A percentile compares a stretch with the other conserved stretches of the same genome.
Evolutionary conservation across 441 rosid genomes (phyloP).

Genomic region (Geranium incanum): DNA sequence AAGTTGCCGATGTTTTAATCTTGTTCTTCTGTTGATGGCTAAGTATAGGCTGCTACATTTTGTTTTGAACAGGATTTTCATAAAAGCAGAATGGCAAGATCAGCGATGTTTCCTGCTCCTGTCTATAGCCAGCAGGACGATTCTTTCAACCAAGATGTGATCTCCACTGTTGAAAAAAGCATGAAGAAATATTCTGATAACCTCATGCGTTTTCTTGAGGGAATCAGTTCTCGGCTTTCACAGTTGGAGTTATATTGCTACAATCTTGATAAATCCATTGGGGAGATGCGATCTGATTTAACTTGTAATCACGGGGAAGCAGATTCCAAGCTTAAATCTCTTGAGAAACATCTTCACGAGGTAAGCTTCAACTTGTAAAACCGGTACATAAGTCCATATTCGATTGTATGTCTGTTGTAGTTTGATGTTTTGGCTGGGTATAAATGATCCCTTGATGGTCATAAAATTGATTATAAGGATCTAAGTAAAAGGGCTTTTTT

Average conservation of each 20-base stretch:
- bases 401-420: neutral
- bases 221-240: neutral
- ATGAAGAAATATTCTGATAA: neutral
- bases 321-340: neutral
- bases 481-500: too few relatives aligned
- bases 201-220: slow-evolving; percentile 2
- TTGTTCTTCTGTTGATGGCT: neutral
- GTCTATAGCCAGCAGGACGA: neutral
- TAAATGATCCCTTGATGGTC: too few relatives aligned
- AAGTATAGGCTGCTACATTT: neutral
- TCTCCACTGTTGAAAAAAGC: neutral
- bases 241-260: neutral
- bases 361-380: neutral
- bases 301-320: neutral
- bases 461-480: too few relatives aligned
- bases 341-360: neutral
- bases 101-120: neutral
- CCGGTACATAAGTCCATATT: neutral
- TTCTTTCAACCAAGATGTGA: neutral
- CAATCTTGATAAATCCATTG: neutral
- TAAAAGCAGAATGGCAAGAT: neutral
- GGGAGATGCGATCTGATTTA: neutral
- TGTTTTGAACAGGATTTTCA: neutral
- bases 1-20: neutral
- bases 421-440: neutral